Evolutionary conservation across 2,329 filamentous ascomycete species (phyloP), one percentile per base, ranked within the genome.

Genomic region (Neofusicoccum parvum): DNA sequence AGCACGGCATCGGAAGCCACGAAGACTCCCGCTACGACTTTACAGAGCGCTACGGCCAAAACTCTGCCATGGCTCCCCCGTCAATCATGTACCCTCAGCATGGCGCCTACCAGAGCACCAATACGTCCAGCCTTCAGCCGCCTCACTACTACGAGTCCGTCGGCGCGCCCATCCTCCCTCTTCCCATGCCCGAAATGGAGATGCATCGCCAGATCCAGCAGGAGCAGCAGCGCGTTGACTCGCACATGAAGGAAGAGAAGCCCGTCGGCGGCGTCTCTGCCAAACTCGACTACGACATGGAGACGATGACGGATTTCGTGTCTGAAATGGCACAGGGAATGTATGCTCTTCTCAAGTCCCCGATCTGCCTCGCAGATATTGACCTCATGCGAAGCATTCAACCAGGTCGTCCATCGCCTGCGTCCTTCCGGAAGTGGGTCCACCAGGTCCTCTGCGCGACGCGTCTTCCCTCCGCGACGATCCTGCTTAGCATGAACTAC

Each of bases 251-350:
- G 76, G 87, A 89, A 71, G 87, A 89, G 71, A 89, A 88, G 76
- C 80, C 86, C n/a, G 86, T 86, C 64, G 93, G 94, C 76, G 94
- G 94, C 72, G 94, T 97, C 45, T 95, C 94, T 72, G 92, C 92
- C 74, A 91, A 96, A 81, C 87, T 97, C 80, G 94, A 97, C 83
- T 97, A 97, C 78, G 93, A 97, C 80, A 94, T 97, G 88, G 92
- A 96, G 76, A 85, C 91, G 78, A 97, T 97, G 94, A 90, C 92
- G 69, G 92, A 96, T 77, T 97, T 96, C 79, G 93, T 97, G 76
- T 90, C 92, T 68, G 92, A 96, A 76, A 96, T 94, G 88, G 88
- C 93, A 67, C 85, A 90, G 78, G 85, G 86, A 83, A 86, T 91
- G 86, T 88, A 87, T 85, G 85, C 81, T 69, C 80, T 84, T 75